Conservation (phyloP, 2,329 filamentous ascomycete species). For the Madurella fahalii region DNA sequence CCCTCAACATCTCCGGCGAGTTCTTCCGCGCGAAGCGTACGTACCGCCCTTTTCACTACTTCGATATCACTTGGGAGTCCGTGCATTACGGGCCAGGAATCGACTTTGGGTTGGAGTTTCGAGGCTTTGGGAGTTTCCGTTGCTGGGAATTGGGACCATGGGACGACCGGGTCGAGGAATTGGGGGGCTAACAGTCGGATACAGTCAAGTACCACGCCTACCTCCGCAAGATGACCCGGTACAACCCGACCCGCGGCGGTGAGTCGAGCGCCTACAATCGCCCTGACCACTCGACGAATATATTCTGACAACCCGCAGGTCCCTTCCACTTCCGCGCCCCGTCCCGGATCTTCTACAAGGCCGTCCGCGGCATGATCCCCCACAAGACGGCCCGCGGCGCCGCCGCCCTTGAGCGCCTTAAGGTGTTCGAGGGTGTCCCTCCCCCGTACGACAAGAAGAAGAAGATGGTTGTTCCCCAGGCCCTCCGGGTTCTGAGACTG, state of each 20-base stretch:
- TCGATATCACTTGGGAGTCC: background rate
- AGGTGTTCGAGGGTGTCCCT: conserved; percentile 99
- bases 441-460: conserved; percentile 99
- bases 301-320: conserved; percentile 56
- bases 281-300: conserved; percentile 28
- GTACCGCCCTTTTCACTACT: conserved; percentile 45
- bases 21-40: conserved; percentile 99
- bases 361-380: conserved; percentile 99
- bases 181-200: conserved; percentile 45
- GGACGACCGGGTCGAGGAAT: conserved; percentile 4
- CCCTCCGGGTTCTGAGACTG: conserved; percentile 89
- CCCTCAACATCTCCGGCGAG: conserved; percentile 99
- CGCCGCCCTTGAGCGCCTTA: conserved; percentile 94
- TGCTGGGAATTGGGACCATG: background rate
- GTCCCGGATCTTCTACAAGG: conserved; percentile 99
- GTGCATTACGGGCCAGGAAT: background rate
- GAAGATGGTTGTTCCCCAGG: conserved; percentile 98
- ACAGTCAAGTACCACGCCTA: conserved; percentile 99
- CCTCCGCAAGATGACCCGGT: conserved; percentile 99
- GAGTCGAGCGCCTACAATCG: conserved; percentile 42
- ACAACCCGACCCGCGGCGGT: conserved; percentile 98
- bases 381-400: conserved; percentile 99
- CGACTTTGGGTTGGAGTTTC: background rate
- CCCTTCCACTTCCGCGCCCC: conserved; percentile 99
- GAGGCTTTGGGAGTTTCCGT: background rate